A percentile compares a stretch with the other conserved stretches of the same genome.
These are phyloP conservation scores for Fagus sylvatica DNA, from an alignment of 306 rosid species.

Conservation along the genomic window DNA sequence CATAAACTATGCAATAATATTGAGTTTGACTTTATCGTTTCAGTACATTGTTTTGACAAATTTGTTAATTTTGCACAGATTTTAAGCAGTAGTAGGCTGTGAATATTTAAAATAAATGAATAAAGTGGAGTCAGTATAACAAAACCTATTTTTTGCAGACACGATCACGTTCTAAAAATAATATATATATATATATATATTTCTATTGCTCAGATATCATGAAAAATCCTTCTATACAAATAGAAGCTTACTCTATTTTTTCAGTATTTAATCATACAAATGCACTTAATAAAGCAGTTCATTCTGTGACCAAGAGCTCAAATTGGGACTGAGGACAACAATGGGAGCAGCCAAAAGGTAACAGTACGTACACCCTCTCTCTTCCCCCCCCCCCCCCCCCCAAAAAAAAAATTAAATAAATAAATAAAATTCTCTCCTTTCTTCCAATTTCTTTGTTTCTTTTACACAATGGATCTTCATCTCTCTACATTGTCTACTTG, in stretches of 20 bases:
- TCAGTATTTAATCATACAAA: no score
- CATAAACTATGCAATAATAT: background rate
- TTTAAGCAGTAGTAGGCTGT: background rate
- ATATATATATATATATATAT: no score
- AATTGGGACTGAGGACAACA: background rate
- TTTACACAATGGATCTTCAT: background rate
- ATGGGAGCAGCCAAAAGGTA: background rate
- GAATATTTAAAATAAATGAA: background rate
- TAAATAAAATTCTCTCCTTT: no score
- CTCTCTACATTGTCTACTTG: background rate
- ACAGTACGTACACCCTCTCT: background rate
- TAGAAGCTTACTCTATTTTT: no score
- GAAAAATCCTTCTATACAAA: no score
- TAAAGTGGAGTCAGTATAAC: background rate
- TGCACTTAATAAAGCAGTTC: background rate
- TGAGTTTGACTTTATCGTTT: background rate
- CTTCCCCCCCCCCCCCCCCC: background rate
- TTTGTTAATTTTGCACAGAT: background rate
- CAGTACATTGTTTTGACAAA: background rate
- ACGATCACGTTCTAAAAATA: no score
- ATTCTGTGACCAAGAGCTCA: background rate
- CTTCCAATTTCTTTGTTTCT: background rate
- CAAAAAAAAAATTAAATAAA: no score
- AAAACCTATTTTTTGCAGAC: background rate
- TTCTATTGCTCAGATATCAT: no score